Percentiles rank a stretch among this genome's conserved stretches.
phyloP scores from a whole-genome alignment of 805 yeast genomes.

The Naumovozyma castellii region DNA sequence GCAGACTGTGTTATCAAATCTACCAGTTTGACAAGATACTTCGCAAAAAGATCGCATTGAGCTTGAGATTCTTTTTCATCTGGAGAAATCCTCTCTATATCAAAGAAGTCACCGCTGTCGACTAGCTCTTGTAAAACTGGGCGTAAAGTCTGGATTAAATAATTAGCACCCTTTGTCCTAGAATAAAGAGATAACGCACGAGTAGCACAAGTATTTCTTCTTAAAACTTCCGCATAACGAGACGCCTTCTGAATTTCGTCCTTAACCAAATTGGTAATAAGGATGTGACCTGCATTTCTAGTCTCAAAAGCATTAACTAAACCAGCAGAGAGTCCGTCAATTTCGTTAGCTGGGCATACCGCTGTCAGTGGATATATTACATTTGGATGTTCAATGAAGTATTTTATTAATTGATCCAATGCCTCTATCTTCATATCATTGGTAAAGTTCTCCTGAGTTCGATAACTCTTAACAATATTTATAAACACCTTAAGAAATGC shows the following conservation, averaged over 20 bases:
- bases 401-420: constrained; percentile 25
- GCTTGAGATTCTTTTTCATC: constrained; percentile 33
- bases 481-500: constrained; percentile 73
- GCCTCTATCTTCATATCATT: constrained; percentile 20
- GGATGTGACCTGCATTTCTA: constrained; percentile 34
- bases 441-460: constrained; percentile 20
- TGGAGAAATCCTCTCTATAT: constrained; percentile 45
- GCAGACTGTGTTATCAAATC: constrained; percentile 50
- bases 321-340: constrained; percentile 61
- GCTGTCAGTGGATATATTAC: constrained; percentile 46
- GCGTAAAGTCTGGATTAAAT: constrained; percentile 42
- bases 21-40: constrained; percentile 47
- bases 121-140: constrained; percentile 50
- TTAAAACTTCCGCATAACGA: constrained; percentile 60
- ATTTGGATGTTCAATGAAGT: constrained; percentile 32
- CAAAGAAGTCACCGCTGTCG: constrained; percentile 45
- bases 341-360: constrained; percentile 58
- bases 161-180: constrained; percentile 52
- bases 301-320: constrained; percentile 46
- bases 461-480: constrained; percentile 41
- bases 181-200: constrained; percentile 65
- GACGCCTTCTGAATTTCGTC: constrained; percentile 54
- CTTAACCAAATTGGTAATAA: constrained; percentile 46
- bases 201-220: constrained; percentile 78
- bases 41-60: constrained; percentile 41